Conservation (phyloP, 371 early-diverging fungal genomes). For the Lichtheimia hyalospora region DNA sequence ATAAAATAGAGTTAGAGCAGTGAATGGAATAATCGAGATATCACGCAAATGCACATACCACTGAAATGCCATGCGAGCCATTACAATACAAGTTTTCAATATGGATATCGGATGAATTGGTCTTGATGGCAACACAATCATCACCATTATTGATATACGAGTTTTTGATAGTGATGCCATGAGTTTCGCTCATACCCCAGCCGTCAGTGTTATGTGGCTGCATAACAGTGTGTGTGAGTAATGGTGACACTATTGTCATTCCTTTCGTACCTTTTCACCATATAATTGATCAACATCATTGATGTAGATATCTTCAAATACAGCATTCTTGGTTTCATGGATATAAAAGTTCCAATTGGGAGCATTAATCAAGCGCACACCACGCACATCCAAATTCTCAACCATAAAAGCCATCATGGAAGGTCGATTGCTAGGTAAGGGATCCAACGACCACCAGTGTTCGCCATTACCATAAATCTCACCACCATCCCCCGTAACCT, state of each 20-base stretch:
- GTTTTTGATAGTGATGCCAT: slow-evolving; percentile 18
- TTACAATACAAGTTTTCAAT: slow-evolving; percentile 24
- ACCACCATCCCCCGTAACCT: slow-evolving; percentile 18
- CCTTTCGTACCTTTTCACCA: slow-evolving; percentile 4
- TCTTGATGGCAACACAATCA: slow-evolving; percentile 25
- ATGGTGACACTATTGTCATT: no score
- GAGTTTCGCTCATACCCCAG: slow-evolving; percentile 12
- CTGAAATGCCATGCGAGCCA: slow-evolving; percentile 28
- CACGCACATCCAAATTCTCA: slow-evolving; percentile 9
- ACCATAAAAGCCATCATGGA: slow-evolving; percentile 22
- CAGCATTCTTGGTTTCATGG: slow-evolving; percentile 13
- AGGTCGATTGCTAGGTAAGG: slow-evolving; percentile 16
- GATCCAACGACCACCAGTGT: slow-evolving; percentile 17
- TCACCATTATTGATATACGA: slow-evolving; percentile 23
- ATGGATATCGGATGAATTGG: slow-evolving; percentile 17
- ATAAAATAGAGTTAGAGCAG: no score
- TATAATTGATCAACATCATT: slow-evolving; percentile 10
- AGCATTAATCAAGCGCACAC: slow-evolving; percentile 14
- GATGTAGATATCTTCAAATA: slow-evolving; percentile 18
- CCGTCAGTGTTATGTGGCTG: slow-evolving; percentile 24
- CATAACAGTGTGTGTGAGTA: no score
- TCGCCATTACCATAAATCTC: slow-evolving; percentile 15
- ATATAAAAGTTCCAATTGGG: slow-evolving; percentile 23
- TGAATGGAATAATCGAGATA: background rate
- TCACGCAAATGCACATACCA: slow-evolving; percentile 1